These are phyloP conservation scores for Neolentinus lepideus DNA, from an alignment of 1,284 basidiomycete genomes.

Conservation along the genomic window DNA sequence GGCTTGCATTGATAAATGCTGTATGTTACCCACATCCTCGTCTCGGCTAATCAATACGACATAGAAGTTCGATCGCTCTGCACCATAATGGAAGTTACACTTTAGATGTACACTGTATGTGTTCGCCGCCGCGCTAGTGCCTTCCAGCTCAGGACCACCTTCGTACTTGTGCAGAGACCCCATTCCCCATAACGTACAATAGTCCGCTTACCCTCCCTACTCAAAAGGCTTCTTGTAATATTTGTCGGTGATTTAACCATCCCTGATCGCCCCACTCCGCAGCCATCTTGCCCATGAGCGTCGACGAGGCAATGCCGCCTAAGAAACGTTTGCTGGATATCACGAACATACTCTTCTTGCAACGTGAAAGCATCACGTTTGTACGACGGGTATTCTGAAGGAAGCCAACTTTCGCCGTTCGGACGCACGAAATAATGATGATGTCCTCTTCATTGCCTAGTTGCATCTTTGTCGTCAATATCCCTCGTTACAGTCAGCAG, in stretches of 20 bases:
- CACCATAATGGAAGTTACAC: slow-evolving; percentile 9
- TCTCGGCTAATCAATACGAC: too few relatives aligned
- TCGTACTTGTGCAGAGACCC: neutral
- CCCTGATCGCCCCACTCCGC: slow-evolving; percentile 22
- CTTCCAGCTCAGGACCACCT: neutral
- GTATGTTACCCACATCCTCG: too few relatives aligned
- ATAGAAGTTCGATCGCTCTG: too few relatives aligned
- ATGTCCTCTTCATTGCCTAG: slow-evolving; percentile 36
- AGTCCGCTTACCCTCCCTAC: neutral
- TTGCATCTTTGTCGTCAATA: neutral
- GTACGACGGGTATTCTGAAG: slow-evolving; percentile 40
- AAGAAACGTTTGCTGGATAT: neutral
- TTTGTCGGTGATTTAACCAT: slow-evolving; percentile 27
- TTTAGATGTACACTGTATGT: slow-evolving; percentile 20
- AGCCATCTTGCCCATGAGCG: slow-evolving; percentile 41
- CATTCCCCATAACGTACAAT: neutral
- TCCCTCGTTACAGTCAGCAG: slow-evolving; percentile 12
- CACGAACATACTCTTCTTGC: slow-evolving; percentile 64
- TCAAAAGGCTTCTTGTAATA: neutral
- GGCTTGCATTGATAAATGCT: too few relatives aligned
- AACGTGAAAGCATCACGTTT: slow-evolving; percentile 66
- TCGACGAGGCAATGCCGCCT: neutral
- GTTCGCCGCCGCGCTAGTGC: neutral
- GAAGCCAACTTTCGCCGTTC: slow-evolving; percentile 35
- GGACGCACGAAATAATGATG: slow-evolving; percentile 35